Conservation (phyloP, 2,329 filamentous ascomycete species). For the Trichoderma sp. region DNA sequence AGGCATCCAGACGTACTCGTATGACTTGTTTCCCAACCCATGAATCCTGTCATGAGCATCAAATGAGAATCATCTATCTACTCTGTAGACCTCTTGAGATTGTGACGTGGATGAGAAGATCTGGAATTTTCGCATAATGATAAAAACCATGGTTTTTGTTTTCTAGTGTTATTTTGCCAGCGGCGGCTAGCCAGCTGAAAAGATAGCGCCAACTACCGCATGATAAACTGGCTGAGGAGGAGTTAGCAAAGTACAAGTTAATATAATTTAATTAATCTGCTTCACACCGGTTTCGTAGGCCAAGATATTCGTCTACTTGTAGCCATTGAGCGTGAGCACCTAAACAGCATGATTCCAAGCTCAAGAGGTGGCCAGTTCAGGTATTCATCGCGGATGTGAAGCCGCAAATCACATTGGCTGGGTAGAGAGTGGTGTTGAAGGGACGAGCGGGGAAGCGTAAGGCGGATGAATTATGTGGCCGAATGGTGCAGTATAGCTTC, state of each 20-base stretch:
- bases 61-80: neutral
- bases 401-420: neutral
- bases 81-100: neutral
- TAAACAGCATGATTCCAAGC: neutral
- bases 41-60: neutral
- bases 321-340: neutral
- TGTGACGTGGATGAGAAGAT: neutral
- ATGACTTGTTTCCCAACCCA: neutral
- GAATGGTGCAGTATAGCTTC: neutral
- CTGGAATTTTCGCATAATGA: neutral
- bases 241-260: neutral
- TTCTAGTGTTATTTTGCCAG: neutral
- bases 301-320: neutral
- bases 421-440: neutral
- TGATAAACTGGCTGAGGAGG: too few relatives aligned
- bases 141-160: neutral
- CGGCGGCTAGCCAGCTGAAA: neutral
- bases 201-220: neutral
- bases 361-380: neutral
- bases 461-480: constrained; percentile 6
- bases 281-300: neutral
- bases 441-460: constrained; percentile 1
- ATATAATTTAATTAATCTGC: neutral
- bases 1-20: neutral
- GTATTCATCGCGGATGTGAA: neutral